A percentile compares a stretch with the other conserved stretches of the same genome.
phyloP scores from a whole-genome alignment of 257 asterid genomes.

The Linderniella brevidens region DNA sequence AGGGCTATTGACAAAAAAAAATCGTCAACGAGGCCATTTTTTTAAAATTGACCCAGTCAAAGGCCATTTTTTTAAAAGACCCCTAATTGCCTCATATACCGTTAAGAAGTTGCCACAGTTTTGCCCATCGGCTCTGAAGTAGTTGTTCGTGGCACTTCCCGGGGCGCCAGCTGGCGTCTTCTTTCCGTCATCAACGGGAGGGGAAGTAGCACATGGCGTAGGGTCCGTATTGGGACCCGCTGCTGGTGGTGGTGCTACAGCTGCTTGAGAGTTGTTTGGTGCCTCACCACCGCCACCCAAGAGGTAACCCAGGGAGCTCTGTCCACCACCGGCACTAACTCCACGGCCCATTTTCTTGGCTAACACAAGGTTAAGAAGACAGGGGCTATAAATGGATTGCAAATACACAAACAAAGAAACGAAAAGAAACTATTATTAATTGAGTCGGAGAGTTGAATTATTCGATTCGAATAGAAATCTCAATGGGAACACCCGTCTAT shows the following conservation, averaged over 20 bases:
- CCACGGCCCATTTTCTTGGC: conserved; percentile 14
- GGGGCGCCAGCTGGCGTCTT: conserved; percentile 27
- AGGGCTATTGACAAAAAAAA: too few species aligned
- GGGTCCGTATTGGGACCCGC: conserved; percentile 17
- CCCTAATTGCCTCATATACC: conserved; percentile 9
- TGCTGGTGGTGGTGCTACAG: conserved; percentile 20
- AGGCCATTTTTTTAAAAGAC: neutral
- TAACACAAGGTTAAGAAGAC: too few species aligned
- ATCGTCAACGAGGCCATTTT: too few species aligned
- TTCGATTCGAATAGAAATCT: too few species aligned
- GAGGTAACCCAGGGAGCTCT: conserved; percentile 77
- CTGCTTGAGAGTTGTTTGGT: conserved; percentile 5
- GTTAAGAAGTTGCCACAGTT: conserved; percentile 69
- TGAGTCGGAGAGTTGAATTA: too few species aligned
- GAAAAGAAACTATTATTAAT: too few species aligned
- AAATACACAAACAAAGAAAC: too few species aligned
- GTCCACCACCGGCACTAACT: conserved; percentile 77
- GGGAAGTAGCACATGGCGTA: conserved; percentile 12
- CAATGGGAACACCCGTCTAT: too few species aligned
- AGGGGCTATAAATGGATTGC: too few species aligned
- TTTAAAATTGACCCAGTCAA: too few species aligned
- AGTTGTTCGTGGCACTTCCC: conserved; percentile 36
- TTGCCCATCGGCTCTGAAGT: conserved; percentile 57
- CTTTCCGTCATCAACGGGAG: conserved; percentile 17
- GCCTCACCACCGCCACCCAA: conserved; percentile 46